Base-by-base conservation (phyloP, 371 early-diverging fungal genomes). In the Mucor racemosus region DNA sequence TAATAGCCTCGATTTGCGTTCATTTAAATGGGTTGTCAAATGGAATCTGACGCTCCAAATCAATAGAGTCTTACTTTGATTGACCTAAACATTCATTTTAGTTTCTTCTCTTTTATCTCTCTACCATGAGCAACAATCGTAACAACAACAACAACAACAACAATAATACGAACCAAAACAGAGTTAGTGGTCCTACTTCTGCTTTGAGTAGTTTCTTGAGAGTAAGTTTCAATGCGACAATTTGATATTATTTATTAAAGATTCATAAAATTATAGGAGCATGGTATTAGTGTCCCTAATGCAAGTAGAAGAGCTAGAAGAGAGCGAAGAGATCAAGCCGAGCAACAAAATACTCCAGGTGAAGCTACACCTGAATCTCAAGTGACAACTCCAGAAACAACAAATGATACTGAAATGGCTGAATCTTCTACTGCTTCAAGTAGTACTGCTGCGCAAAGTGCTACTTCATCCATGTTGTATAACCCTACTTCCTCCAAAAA, bases 131-230 rank as follows among this genome's bases (percentile, higher is more conserved):
- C 40, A 40, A 60, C 17, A 38, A 53, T 48, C 55, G 17, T 31
- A 60, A 58, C 19, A 55, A 54, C 31, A 41, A 66, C 17, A 15
- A 40, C 40, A 62, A 46, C 19, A 55, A 46, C 40, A 48, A 17
- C 15, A 59, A 56, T 7, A 19, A 17, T 10, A 17, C 7, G 10
- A 26, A 35, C 4, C 6, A 44, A 4, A 87, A 88, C 73, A 77
- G 81, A 65, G 80, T 90, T 0, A 67, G 86, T 31, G 91, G 92
- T 0, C 91, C 92, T 4, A 84, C 90, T 10, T 90, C 90, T 58
- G 92, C 92, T 36, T 76, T 92, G 35, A 86, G 84, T 36, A 88
- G 87, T 50, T 91, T 91, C 57, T 69, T 92, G 39, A 79, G 81
- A 46, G 84, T 82, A 70, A 64, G 67, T 57, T 35, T 38, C 11